Evolutionary conservation across 345 rosid genomes (phyloP), one percentile per base, ranked within the genome.

Genomic region (Gossypium australe): DNA sequence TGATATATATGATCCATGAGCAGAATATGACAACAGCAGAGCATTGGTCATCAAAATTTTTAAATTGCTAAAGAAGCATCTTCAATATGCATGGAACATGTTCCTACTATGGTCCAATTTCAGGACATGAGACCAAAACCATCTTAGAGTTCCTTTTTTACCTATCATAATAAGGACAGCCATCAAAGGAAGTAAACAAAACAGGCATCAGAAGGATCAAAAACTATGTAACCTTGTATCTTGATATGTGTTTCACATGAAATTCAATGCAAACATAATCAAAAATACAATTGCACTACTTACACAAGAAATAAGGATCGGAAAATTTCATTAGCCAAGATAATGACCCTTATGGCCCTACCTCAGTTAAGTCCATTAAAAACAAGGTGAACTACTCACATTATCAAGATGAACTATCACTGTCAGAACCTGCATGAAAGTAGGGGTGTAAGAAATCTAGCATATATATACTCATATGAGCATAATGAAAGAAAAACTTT

Each of bases 341-440:
- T 51, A 49, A 70, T 13, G 71, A 52, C 12, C 20, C 18, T 16
- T 52, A 52, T 7, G 56, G 56, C 20, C 70, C 55, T 79, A 81
- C 86, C 83, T 83, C 45, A 56, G 57, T 53, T 49, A 16, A 75
- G 59, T 76, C 58, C 59, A 74, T 44, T 61, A n/a, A 71, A 75
- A 70, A 61, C 57, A 59, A 56, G 41, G 65, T 78, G 73, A 74
- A 55, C 62, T 75, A 25, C 63, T 75, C 25, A 77, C 74, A 65
- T 81, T 70, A 82, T 74, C 80, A 80, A 16, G 82, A 79, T 61
- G 84, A 86, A 72, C 83, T 79, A 62, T 70, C 80, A 66, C 74
- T 69, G 66, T 73, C 86, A 44, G 88, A 88, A 74, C 66, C 89
- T 88, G 86, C 79, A 79, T 9, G 68, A 9, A 38, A 76, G 64